phyloP scores from a whole-genome alignment of 2,329 filamentous ascomycete species.

The Dactylellina drechsleri region DNA sequence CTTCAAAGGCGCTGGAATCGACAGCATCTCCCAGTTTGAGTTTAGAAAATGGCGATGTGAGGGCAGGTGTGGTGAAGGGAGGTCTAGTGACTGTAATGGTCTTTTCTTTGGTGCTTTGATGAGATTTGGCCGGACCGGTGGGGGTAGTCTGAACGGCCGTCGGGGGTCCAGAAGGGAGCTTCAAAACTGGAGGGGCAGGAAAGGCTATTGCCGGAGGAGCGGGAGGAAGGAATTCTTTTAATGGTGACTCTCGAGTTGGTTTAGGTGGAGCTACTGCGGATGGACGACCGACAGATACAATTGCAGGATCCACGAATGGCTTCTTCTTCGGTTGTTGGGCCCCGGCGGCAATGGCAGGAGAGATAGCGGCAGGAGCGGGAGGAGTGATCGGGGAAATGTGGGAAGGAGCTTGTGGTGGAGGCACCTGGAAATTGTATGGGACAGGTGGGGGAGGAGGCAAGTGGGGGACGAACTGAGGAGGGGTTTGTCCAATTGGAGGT shows the following conservation, averaged over 20 bases:
- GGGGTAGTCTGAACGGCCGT: constrained; percentile 26
- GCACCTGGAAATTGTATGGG: constrained; percentile 26
- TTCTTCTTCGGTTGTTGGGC: constrained; percentile 42
- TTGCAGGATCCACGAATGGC: constrained; percentile 58
- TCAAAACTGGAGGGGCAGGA: constrained; percentile 22
- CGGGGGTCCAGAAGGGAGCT: constrained; percentile 9
- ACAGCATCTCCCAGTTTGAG: constrained; percentile 56
- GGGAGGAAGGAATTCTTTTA: constrained; percentile 29
- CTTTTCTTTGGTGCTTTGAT: constrained; percentile 1
- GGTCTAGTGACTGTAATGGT: constrained; percentile 29
- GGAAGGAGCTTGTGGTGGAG: constrained; percentile 2
- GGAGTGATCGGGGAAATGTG: constrained; percentile 20
- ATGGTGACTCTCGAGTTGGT: constrained; percentile 20
- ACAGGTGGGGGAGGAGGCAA: constrained; percentile 8
- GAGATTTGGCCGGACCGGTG: background rate
- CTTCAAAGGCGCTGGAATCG: constrained; percentile 58
- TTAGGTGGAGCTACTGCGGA: constrained; percentile 20
- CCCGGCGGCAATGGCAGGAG: constrained; percentile 8
- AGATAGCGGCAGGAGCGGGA: constrained; percentile 15
- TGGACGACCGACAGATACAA: constrained; percentile 57
- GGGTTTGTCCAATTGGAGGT: constrained; percentile 9
- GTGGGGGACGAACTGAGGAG: constrained; percentile 2
- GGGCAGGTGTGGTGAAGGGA: constrained; percentile 38
- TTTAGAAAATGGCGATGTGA: constrained; percentile 55
- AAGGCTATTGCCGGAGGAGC: constrained; percentile 37